phyloP scores from a whole-genome alignment of 169 alveolate genomes.

The Babesia gibsoni region DNA sequence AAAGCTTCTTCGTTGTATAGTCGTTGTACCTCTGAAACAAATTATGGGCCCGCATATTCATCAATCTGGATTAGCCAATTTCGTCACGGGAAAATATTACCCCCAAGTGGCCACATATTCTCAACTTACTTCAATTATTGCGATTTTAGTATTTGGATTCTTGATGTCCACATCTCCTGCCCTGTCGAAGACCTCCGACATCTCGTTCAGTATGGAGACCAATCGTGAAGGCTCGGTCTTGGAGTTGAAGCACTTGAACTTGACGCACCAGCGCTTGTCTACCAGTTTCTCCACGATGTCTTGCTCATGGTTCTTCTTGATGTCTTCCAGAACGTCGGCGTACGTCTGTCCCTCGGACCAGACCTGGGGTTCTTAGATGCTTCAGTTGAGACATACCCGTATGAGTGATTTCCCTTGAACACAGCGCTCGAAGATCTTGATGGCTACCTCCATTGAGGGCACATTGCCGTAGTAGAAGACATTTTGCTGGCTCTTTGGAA shows the following conservation, averaged over 20 bases:
- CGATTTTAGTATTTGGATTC: conserved; percentile 56
- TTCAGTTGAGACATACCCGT: conserved; percentile 3
- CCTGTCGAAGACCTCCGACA: conserved; percentile 33
- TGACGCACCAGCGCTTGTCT: conserved; percentile 50
- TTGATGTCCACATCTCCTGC: conserved; percentile 51
- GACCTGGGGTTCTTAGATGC: conserved; percentile 14
- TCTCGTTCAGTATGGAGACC: conserved; percentile 20
- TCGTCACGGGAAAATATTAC: not conserved
- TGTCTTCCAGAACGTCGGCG: conserved; percentile 9
- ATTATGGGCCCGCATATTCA: too few species aligned
- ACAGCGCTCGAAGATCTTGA: conserved; percentile 35
- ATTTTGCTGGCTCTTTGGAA: conserved; percentile 23
- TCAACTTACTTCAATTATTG: conserved; percentile 40
- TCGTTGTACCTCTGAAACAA: not conserved
- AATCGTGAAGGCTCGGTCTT: conserved; percentile 5
- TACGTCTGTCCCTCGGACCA: conserved; percentile 51
- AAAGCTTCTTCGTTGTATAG: conserved; percentile 1
- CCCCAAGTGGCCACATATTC: not conserved
- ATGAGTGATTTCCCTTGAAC: conserved; percentile 19
- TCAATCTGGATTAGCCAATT: not conserved
- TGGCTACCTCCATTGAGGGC: conserved; percentile 17
- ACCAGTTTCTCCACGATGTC: not conserved
- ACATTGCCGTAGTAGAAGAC: conserved; percentile 47
- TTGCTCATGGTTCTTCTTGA: not conserved
- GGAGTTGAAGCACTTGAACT: conserved; percentile 26